Evolutionary conservation across 345 rosid genomes (phyloP).

Genomic region (Camelina laxa): DNA sequence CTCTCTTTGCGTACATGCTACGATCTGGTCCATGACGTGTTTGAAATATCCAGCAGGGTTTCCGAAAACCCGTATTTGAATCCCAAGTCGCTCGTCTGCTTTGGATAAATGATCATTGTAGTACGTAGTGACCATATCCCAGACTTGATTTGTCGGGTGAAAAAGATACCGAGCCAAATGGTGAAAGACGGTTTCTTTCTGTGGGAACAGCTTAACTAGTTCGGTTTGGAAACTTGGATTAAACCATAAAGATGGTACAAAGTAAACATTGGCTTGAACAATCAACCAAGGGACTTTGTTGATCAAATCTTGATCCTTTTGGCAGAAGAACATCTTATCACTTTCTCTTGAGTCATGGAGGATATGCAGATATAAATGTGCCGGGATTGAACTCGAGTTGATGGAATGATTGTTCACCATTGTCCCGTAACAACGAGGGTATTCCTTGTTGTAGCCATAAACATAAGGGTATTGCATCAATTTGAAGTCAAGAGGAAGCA

Average conservation of each 20-base stretch:
- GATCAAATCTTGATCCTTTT: slow-evolving; percentile 38
- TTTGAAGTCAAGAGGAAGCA: slow-evolving; percentile 61
- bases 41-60: slow-evolving; percentile 16
- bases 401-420: slow-evolving; percentile 29
- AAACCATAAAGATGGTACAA: slow-evolving; percentile 48
- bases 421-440: slow-evolving; percentile 39
- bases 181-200: slow-evolving; percentile 52
- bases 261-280: slow-evolving; percentile 38
- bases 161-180: slow-evolving; percentile 51
- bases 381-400: slow-evolving; percentile 24
- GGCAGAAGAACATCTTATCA: slow-evolving; percentile 50
- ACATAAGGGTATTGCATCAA: slow-evolving; percentile 37
- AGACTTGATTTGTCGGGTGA: slow-evolving; percentile 50
- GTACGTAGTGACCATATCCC: slow-evolving; percentile 45
- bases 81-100: slow-evolving; percentile 44
- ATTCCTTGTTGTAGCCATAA: slow-evolving; percentile 44
- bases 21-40: slow-evolving; percentile 43
- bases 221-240: slow-evolving; percentile 39
- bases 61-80: slow-evolving; percentile 46
- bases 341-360: slow-evolving; percentile 41
- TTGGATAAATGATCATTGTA: slow-evolving; percentile 41
- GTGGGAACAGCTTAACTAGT: slow-evolving; percentile 39
- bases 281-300: slow-evolving; percentile 49
- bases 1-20: slow-evolving; percentile 39
- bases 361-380: slow-evolving; percentile 41